phyloP scores from a whole-genome alignment of 306 rosid species.

The Dalbergia cultrata region DNA sequence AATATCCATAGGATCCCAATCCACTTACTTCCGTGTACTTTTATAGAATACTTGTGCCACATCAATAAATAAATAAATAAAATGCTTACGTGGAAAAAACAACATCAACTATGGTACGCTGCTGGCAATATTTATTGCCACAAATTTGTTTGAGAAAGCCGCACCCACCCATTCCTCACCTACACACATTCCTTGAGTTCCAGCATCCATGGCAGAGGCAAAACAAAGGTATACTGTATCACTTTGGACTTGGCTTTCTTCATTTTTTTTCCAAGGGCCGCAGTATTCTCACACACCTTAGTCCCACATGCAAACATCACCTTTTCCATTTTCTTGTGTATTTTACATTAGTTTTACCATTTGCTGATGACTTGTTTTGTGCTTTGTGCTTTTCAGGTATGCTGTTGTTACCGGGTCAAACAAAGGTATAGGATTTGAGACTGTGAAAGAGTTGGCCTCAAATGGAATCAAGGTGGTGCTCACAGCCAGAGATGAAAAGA shows the following conservation, averaged over 20 bases:
- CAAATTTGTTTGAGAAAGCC: not conserved
- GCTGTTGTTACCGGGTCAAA: constrained; percentile 56
- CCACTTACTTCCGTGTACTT: no score
- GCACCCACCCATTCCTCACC: not conserved
- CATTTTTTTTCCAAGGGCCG: not conserved
- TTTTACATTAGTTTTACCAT: not conserved
- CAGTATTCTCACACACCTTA: not conserved
- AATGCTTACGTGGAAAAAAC: not conserved
- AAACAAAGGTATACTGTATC: constrained; percentile 34
- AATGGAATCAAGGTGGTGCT: constrained; percentile 53
- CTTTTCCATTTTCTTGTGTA: not conserved
- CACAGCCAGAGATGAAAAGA: constrained; percentile 50
- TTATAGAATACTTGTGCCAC: no score
- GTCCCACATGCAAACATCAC: not conserved
- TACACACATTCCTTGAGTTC: not conserved
- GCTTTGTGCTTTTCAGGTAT: constrained; percentile 45
- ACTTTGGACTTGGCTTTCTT: not conserved
- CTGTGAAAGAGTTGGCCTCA: constrained; percentile 49
- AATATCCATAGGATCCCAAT: no score
- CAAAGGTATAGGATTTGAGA: constrained; percentile 57
- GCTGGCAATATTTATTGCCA: not conserved
- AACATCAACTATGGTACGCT: not conserved
- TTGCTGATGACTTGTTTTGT: not conserved
- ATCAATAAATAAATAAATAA: no score
- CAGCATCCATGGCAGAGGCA: constrained; percentile 46